Evolutionary conservation across 371 early-diverging fungal species (phyloP).

Genomic region (Encephalitozoon intestinalis): DNA sequence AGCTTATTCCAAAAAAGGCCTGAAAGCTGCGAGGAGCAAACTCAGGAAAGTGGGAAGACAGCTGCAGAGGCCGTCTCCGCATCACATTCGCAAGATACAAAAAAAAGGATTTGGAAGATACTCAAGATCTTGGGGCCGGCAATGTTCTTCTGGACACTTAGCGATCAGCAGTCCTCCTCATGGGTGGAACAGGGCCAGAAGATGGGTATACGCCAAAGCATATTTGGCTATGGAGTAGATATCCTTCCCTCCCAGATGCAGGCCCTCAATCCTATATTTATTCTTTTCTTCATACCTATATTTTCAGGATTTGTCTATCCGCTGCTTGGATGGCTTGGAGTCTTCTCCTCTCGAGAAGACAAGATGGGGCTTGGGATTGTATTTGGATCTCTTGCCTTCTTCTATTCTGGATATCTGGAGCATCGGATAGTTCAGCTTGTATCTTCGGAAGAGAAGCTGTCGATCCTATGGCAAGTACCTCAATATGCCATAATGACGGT

Average conservation of each 20-base stretch:
- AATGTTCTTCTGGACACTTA: slow-evolving; percentile 60
- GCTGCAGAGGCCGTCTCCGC: not conserved
- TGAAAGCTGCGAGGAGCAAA: not conserved
- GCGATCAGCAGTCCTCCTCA: slow-evolving; percentile 61
- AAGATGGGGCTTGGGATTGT: slow-evolving; percentile 60
- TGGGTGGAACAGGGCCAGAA: slow-evolving; percentile 61
- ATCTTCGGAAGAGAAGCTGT: slow-evolving; percentile 22
- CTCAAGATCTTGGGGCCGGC: slow-evolving; percentile 45
- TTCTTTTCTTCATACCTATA: slow-evolving; percentile 64
- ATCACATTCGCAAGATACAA: not conserved
- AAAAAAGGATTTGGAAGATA: not conserved
- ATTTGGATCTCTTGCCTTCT: slow-evolving; percentile 43
- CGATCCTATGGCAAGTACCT: slow-evolving; percentile 63
- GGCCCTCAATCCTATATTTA: slow-evolving; percentile 61
- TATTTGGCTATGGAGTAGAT: slow-evolving; percentile 8
- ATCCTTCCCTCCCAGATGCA: slow-evolving; percentile 59
- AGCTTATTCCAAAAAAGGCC: not conserved
- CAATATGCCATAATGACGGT: slow-evolving; percentile 65
- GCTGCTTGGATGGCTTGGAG: slow-evolving; percentile 36
- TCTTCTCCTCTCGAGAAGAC: slow-evolving; percentile 59
- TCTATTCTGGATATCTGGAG: slow-evolving; percentile 57
- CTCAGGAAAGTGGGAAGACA: not conserved
- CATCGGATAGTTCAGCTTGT: slow-evolving; percentile 56
- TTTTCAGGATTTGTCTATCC: slow-evolving; percentile 63
- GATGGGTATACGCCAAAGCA: slow-evolving; percentile 38